Evolutionary conservation across 1,284 basidiomycete genomes (phyloP), one percentile per base, ranked within the genome.

Genomic region (Trichosporon coremiiforme): DNA sequence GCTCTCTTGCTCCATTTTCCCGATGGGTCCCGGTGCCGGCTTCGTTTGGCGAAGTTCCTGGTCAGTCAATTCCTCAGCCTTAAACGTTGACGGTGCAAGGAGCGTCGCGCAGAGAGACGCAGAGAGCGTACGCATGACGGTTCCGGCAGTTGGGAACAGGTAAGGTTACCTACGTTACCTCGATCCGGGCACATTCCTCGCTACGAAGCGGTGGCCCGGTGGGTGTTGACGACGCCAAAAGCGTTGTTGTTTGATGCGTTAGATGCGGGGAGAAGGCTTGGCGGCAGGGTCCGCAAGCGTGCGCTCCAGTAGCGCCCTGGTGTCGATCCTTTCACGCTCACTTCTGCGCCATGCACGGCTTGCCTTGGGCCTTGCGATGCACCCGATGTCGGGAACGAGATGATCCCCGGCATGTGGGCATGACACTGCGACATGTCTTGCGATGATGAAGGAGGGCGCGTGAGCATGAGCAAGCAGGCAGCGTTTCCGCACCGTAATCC

Each of bases 171-270:
- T n/a, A n/a, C n/a, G n/a, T n/a, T n/a, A 10, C 7, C 41, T 45
- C 41, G 41, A 45, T 45, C 41, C 41, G 41, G 41, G 41, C 41
- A n/a, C 41, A 45, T 45, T 45, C 41, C 41, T 45, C 41, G 41
- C 41, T 45, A 45, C n/a, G n/a, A n/a, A n/a, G n/a, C n/a, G n/a
- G n/a, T n/a, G n/a, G n/a, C n/a, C n/a, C 41, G 15, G 41, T n/a
- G 15, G 4, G 13, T 4, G 41, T n/a, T 45, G 41, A 45, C 41
- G 41, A 45, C 41, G 41, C 41, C 41, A 45, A 17, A 4, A 15
- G 13, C 41, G 4, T 4, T 10, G n/a, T n/a, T n/a, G n/a, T n/a
- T n/a, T n/a, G n/a, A n/a, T n/a, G n/a, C n/a, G n/a, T n/a, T n/a
- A 15, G 7, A 9, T 38, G 36, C 36, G 36, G 36, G 36, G 36